Evolutionary conservation across 2,329 filamentous ascomycete species (phyloP).

Genomic region (Claviceps monticola): DNA sequence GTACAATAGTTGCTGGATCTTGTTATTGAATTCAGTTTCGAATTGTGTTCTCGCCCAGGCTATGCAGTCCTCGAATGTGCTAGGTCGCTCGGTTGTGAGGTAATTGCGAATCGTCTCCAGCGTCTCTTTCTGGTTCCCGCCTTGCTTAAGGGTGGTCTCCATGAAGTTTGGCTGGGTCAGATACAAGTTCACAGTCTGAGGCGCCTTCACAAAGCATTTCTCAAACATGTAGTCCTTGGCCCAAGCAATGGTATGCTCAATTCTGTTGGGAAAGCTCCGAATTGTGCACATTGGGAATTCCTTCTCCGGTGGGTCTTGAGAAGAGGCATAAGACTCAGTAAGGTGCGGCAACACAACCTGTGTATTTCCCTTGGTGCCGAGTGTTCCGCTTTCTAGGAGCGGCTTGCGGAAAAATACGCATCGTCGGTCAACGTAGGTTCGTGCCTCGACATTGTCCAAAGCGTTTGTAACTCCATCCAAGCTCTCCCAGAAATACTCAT

Average conservation of each 20-base stretch:
- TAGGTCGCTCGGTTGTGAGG: constrained; percentile 79
- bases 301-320: constrained; percentile 94
- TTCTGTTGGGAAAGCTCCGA: constrained; percentile 92
- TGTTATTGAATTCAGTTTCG: constrained; percentile 93
- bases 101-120: constrained; percentile 82
- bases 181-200: constrained; percentile 89
- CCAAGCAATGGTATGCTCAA: constrained; percentile 98
- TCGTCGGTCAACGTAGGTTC: constrained; percentile 88
- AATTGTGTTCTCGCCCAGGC: constrained; percentile 90
- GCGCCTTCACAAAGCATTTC: constrained; percentile 81
- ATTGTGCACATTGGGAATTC: constrained; percentile 99
- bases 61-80: constrained; percentile 91
- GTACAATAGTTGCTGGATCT: constrained; percentile 85
- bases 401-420: constrained; percentile 99
- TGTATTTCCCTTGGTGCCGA: constrained; percentile 98
- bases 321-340: constrained; percentile 90
- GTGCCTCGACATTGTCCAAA: constrained; percentile 91
- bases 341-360: constrained; percentile 84
- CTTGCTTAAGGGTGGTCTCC: constrained; percentile 74
- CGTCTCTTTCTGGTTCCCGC: constrained; percentile 88
- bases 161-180: constrained; percentile 85
- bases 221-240: constrained; percentile 85
- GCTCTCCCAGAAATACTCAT: constrained; percentile 78
- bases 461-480: constrained; percentile 94
- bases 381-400: constrained; percentile 85